Percentiles rank a stretch among this genome's conserved stretches.
Evolutionary conservation across 441 rosid genomes (phyloP).

Genomic region (Erodium texanum): DNA sequence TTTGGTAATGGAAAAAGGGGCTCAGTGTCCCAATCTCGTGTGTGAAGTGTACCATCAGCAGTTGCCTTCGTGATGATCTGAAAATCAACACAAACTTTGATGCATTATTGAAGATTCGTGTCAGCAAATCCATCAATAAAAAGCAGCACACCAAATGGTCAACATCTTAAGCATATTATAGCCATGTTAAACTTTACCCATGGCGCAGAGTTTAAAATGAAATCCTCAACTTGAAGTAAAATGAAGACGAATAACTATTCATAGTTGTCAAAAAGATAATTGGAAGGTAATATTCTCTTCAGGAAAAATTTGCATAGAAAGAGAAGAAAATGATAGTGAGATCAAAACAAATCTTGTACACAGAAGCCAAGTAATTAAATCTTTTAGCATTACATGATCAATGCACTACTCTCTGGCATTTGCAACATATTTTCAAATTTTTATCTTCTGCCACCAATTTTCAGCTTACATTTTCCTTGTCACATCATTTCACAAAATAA

Average conservation of each 20-base stretch:
- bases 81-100: constrained; percentile 9
- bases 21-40: constrained; percentile 90
- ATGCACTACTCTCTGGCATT: background rate
- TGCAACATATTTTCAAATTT: background rate
- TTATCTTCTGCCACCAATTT: background rate
- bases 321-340: background rate
- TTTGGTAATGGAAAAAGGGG: constrained; percentile 69
- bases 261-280: background rate
- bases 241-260: background rate
- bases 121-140: background rate
- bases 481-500: background rate
- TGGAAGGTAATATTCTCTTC: background rate
- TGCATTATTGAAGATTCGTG: background rate
- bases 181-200: too few relatives aligned
- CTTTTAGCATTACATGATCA: background rate
- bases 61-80: constrained; percentile 78
- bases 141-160: background rate
- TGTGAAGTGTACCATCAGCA: constrained; percentile 60
- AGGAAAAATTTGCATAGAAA: background rate
- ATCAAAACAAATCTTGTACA: background rate
- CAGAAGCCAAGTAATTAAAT: background rate
- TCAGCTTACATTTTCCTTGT: background rate
- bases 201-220: background rate
- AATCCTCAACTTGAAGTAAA: background rate
- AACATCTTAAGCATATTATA: too few relatives aligned